These are phyloP conservation scores for Neonectria neomacrospora DNA, from an alignment of 2,329 filamentous ascomycete genomes.

Conservation along the genomic window DNA sequence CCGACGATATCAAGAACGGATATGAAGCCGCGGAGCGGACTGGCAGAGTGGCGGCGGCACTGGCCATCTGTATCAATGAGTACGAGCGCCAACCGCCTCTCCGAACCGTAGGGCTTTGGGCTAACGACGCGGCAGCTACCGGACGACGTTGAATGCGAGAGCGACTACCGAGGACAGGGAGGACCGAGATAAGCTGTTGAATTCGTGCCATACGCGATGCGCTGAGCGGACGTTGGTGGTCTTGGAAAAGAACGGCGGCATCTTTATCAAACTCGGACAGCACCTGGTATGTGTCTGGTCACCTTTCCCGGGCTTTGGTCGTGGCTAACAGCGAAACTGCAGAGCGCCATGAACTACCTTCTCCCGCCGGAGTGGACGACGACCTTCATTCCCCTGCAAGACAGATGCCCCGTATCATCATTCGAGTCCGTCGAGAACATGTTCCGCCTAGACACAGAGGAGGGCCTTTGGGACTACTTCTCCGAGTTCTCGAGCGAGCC, in stretches of 20 bases:
- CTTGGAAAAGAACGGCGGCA: constrained; percentile 94
- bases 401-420: constrained; percentile 93
- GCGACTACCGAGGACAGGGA: constrained; percentile 70
- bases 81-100: constrained; percentile 53
- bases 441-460: constrained; percentile 86
- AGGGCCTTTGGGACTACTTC: constrained; percentile 83
- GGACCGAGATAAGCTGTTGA: constrained; percentile 75
- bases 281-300: constrained; percentile 71
- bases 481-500: constrained; percentile 83
- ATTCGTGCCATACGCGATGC: constrained; percentile 90
- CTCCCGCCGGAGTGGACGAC: constrained; percentile 92
- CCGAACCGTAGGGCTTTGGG: constrained; percentile 1
- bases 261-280: constrained; percentile 98
- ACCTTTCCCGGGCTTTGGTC: neutral
- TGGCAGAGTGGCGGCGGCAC: constrained; percentile 78
- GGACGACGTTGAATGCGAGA: constrained; percentile 79
- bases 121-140: constrained; percentile 72
- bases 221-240: constrained; percentile 87
- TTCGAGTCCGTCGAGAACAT: constrained; percentile 87
- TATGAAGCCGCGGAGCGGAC: constrained; percentile 82
- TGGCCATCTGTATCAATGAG: constrained; percentile 91
- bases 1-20: constrained; percentile 78
- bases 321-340: constrained; percentile 41
- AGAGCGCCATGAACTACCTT: constrained; percentile 95
- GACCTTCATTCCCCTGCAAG: constrained; percentile 95